Evolutionary conservation across 805 yeast species (phyloP), one percentile per base, ranked within the genome.

Genomic region (Kodamaea hsintzibuensis): DNA sequence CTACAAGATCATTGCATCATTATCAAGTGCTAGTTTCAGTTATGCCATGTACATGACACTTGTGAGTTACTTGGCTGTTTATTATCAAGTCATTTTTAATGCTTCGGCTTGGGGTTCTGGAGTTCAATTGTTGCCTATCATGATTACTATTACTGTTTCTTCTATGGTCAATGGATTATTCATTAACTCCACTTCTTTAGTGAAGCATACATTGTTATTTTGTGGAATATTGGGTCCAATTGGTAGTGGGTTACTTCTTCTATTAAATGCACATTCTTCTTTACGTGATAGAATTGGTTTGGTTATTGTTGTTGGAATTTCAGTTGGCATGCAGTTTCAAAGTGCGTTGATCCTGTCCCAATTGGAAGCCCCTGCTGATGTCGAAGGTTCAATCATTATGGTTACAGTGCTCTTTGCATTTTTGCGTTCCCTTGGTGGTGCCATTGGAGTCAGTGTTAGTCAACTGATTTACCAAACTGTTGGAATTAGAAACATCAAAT

Each of bases 21-120:
- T 72, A 30, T 39, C 78, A 17, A 60, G 72, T 19, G 69, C 69
- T 54, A 68, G 63, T 49, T 72, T 68, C 55, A 69, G 68, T 7
- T 72, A 67, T 55, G 69, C 68, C 8, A 71, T 69, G 51, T 72
- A 70, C 51, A 80, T 82, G 57, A 70, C 82, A 66, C 69, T 66
- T 18, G 52, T 68, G 37, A 70, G 65, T 16, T 73, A 66, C 55
- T 58, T 73, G 19, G 73, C 77, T 16, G 62, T 74, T 16, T 73
- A 70, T 55, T 73, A 73, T 58, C 79, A 74, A 59, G 74, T 74
- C 22, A 65, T 73, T 13, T 64, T 61, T 49, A 57, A 68, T 53
- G 69, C 68, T 9, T 52, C 69, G 2, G 70, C 76, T 3, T 72
- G 67, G 68, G 62, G 64, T 50, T 72, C 77, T 2, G 78, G 78